Evolutionary conservation across 768 basidiomycete species (phyloP).

Genomic region (Pleurotus platypus): DNA sequence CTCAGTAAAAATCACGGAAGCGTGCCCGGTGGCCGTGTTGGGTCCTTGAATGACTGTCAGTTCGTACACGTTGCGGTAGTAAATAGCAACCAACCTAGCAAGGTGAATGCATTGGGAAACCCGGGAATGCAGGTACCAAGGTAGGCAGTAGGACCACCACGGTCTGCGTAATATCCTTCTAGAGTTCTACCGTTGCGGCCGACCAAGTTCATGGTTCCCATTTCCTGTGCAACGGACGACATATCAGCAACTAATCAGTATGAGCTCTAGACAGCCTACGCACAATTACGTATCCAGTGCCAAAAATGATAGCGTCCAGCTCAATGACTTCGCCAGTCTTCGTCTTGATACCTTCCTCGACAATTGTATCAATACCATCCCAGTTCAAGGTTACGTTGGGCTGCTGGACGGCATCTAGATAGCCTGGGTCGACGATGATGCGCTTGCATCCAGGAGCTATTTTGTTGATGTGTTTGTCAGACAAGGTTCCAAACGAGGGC

Average conservation of each 20-base stretch:
- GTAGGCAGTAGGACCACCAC: slow-evolving; percentile 51
- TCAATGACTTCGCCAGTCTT: slow-evolving; percentile 45
- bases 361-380: slow-evolving; percentile 44
- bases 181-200: slow-evolving; percentile 41
- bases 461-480: no score
- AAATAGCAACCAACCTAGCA: slow-evolving; percentile 36
- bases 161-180: slow-evolving; percentile 39
- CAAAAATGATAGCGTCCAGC: slow-evolving; percentile 56
- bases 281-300: slow-evolving; percentile 51
- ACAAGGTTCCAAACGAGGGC: background rate
- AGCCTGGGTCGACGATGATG: slow-evolving; percentile 57
- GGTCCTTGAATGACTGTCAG: slow-evolving; percentile 32
- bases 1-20: slow-evolving; percentile 51
- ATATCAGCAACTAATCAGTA: background rate
- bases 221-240: slow-evolving; percentile 25
- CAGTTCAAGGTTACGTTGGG: slow-evolving; percentile 51
- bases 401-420: slow-evolving; percentile 46
- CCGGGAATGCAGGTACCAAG: slow-evolving; percentile 50
- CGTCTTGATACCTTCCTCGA: slow-evolving; percentile 46
- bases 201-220: slow-evolving; percentile 29
- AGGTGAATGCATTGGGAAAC: slow-evolving; percentile 50
- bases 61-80: background rate
- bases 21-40: slow-evolving; percentile 56
- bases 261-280: slow-evolving; percentile 29
- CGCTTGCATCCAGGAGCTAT: slow-evolving; percentile 62